A percentile compares a stretch with the other conserved stretches of the same genome.
Evolutionary conservation across 495 filamentous ascomycete species (phyloP).

Genomic region (Bombardia bombarda): DNA sequence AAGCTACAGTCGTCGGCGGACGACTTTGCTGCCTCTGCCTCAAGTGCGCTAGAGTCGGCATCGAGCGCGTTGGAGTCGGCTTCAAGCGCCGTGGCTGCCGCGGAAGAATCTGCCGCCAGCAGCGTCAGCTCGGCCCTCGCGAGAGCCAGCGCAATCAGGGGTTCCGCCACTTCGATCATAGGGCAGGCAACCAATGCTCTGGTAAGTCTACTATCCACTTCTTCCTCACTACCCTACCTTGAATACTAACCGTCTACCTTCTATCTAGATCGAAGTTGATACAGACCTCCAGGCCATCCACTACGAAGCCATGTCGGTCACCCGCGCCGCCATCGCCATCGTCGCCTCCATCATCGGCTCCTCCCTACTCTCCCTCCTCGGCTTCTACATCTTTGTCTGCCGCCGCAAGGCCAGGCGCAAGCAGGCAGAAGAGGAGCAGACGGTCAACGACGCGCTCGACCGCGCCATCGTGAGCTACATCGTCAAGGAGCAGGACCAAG

Average conservation of each 20-base stretch:
- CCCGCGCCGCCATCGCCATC: constrained; percentile 9
- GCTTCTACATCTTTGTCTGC: constrained; percentile 12
- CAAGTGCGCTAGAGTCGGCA: constrained; percentile 9
- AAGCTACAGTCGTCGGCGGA: constrained; percentile 9
- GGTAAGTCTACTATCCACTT: constrained; percentile 1
- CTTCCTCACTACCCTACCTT: neutral
- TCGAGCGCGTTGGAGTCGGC: constrained; percentile 7
- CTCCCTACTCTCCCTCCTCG: constrained; percentile 14
- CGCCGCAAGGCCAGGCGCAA: constrained; percentile 11
- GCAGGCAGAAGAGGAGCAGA: constrained; percentile 8
- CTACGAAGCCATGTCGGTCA: constrained; percentile 2
- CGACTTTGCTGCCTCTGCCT: constrained; percentile 8
- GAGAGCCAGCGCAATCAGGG: neutral
- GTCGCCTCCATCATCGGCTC: constrained; percentile 15
- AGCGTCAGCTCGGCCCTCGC: constrained; percentile 5
- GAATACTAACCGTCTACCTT: neutral
- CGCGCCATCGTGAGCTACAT: constrained; percentile 24
- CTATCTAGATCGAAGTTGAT: neutral
- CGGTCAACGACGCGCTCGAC: constrained; percentile 17
- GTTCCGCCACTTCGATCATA: neutral
- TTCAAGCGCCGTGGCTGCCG: constrained; percentile 7
- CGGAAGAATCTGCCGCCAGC: constrained; percentile 9
- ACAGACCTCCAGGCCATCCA: neutral
- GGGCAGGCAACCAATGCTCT: neutral
- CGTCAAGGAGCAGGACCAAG: constrained; percentile 20